These are phyloP conservation scores for Ogataea methanolica DNA, from an alignment of 805 yeast species.

Conservation along the genomic window DNA sequence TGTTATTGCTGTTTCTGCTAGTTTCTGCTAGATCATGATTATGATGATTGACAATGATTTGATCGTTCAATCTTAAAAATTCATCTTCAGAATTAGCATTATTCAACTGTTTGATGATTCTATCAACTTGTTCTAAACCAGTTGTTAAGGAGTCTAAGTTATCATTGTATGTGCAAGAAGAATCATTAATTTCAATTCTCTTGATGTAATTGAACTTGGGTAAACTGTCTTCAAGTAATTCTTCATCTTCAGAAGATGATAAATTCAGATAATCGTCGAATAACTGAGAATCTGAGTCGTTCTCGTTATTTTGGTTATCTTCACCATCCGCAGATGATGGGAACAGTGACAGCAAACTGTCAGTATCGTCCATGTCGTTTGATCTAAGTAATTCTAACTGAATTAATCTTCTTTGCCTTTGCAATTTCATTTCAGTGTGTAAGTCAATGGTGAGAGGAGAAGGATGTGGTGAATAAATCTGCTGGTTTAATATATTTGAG, in stretches of 20 bases:
- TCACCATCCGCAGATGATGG: conserved; percentile 7
- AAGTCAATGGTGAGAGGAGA: conserved; percentile 21
- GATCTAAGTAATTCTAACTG: conserved; percentile 22
- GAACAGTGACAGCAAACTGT: background rate
- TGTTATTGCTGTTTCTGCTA: background rate
- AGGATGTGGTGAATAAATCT: conserved; percentile 21
- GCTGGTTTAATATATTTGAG: conserved; percentile 23
- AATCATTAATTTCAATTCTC: conserved; percentile 5
- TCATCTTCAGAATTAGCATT: conserved; percentile 15
- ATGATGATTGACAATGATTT: conserved; percentile 8
- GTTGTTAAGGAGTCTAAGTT: conserved; percentile 19
- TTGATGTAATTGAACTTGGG: conserved; percentile 9
- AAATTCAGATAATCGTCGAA: conserved; percentile 19
- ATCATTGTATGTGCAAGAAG: conserved; percentile 1
- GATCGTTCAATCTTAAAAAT: conserved; percentile 12
- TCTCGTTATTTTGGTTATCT: conserved; percentile 3
- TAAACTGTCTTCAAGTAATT: conserved; percentile 11
- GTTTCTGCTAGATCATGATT: background rate
- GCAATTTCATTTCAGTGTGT: conserved; percentile 27
- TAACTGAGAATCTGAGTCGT: conserved; percentile 4
- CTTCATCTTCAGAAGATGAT: conserved; percentile 25
- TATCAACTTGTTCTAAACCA: conserved; percentile 28
- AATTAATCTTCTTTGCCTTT: conserved; percentile 26
- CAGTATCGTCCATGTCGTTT: conserved; percentile 11
- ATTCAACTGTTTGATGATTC: conserved; percentile 22